phyloP scores from a whole-genome alignment of 345 rosid genomes.

The Leavenworthia alabamica region DNA sequence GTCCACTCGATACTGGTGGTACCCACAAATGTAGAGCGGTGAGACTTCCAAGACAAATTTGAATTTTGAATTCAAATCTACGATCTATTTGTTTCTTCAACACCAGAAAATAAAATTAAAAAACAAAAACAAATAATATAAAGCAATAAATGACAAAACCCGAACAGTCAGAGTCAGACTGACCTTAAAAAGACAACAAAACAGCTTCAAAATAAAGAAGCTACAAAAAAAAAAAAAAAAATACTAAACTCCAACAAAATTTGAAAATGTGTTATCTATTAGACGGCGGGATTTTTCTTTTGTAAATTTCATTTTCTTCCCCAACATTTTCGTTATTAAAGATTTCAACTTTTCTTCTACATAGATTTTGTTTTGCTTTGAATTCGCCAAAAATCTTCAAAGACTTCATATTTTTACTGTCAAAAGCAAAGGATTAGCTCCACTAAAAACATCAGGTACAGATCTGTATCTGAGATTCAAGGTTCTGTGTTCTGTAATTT shows the following conservation, averaged over 20 bases:
- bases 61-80: constrained; percentile 23
- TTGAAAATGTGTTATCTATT: constrained; percentile 3
- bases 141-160: neutral
- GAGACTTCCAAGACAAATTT: constrained; percentile 5
- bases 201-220: neutral
- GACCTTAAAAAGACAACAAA: constrained; percentile 9
- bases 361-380: constrained; percentile 9
- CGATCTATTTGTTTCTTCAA: neutral
- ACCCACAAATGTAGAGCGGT: constrained; percentile 7
- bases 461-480: constrained; percentile 19
- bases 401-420: neutral
- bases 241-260: constrained; percentile 2
- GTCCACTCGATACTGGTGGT: neutral
- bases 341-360: neutral
- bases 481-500: constrained; percentile 8
- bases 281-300: constrained; percentile 16
- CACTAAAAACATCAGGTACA: neutral
- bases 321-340: neutral
- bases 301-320: neutral
- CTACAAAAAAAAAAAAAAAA: neutral
- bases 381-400: neutral
- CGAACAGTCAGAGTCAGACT: neutral
- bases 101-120: neutral
- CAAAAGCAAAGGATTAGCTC: neutral
- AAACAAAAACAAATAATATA: neutral